phyloP scores from a whole-genome alignment of 2,329 filamentous ascomycete genomes.

The Penicillium aurantiogriseum region DNA sequence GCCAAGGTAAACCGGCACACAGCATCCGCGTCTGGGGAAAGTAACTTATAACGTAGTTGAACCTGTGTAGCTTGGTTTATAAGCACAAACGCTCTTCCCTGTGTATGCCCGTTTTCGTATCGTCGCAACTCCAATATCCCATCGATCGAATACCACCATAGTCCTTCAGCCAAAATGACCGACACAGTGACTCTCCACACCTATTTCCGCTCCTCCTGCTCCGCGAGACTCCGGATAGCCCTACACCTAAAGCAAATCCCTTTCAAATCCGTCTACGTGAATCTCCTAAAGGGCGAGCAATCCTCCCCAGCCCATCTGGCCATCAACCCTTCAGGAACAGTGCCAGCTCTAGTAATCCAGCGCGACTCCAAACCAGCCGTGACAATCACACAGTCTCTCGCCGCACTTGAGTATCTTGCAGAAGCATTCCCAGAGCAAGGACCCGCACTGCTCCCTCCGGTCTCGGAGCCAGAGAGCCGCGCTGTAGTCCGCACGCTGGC shows the following conservation, averaged over 20 bases:
- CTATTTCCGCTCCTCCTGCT: constrained; percentile 64
- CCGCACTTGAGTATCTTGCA: constrained; percentile 63
- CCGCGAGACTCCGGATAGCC: constrained; percentile 60
- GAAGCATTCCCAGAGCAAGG: constrained; percentile 50
- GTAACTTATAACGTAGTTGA: neutral
- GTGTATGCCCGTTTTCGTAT: neutral
- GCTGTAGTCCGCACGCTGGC: constrained; percentile 56
- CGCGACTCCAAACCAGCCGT: constrained; percentile 27
- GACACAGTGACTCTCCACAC: constrained; percentile 50
- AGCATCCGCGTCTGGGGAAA: neutral
- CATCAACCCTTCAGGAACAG: constrained; percentile 55
- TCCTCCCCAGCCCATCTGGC: constrained; percentile 44
- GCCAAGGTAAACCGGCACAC: neutral
- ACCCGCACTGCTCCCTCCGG: constrained; percentile 49
- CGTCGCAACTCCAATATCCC: neutral
- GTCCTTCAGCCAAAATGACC: constrained; percentile 17
- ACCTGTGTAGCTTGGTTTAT: neutral
- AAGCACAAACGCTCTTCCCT: neutral
- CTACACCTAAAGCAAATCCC: constrained; percentile 55
- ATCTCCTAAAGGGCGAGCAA: constrained; percentile 58
- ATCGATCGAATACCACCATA: neutral
- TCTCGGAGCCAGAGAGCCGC: constrained; percentile 45
- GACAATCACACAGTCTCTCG: constrained; percentile 56
- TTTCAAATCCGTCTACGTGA: constrained; percentile 50
- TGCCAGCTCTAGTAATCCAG: constrained; percentile 54